phyloP scores from a whole-genome alignment of 1,139 yeast genomes.

The Taphrina deformans region DNA sequence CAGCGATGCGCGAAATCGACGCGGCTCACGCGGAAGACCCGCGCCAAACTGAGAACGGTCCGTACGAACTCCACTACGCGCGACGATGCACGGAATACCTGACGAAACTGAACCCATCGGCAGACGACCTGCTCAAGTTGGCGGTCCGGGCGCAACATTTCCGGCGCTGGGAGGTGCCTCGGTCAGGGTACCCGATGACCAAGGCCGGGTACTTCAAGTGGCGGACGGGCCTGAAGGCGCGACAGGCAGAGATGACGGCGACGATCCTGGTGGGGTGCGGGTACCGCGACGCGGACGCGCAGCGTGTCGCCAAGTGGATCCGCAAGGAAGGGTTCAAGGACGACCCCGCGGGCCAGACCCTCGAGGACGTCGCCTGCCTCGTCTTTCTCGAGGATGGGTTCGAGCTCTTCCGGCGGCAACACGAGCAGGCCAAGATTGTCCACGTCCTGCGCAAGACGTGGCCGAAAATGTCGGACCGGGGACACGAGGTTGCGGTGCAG shows the following conservation, averaged over 20 bases:
- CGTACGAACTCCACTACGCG: constrained; percentile 27
- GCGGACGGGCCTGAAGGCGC: constrained; percentile 24
- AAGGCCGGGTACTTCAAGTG: constrained; percentile 27
- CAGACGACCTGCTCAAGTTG: constrained; percentile 8
- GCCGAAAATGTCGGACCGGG: constrained; percentile 23
- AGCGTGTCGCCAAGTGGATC: constrained; percentile 6
- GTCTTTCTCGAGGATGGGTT: constrained; percentile 20
- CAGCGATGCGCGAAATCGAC: constrained; percentile 21
- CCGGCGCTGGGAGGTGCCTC: constrained; percentile 30
- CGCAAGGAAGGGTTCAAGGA: constrained; percentile 14
- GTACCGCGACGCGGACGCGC: not conserved
- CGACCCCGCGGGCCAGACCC: constrained; percentile 14
- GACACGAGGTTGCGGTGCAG: constrained; percentile 12
- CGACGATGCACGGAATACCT: constrained; percentile 15
- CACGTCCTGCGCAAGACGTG: constrained; percentile 21
- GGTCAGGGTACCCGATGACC: constrained; percentile 15
- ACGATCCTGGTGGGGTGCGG: not conserved
- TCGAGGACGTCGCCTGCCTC: constrained; percentile 29
- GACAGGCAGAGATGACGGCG: constrained; percentile 16
- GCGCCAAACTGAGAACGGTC: constrained; percentile 7
- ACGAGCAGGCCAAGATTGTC: constrained; percentile 15
- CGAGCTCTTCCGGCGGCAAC: not conserved
- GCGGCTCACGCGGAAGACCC: constrained; percentile 24
- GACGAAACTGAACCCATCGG: constrained; percentile 2
- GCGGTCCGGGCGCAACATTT: constrained; percentile 32